Percentiles rank a stretch among this genome's conserved stretches.
These are phyloP conservation scores for Staphylotrichum longicolle DNA, from an alignment of 495 filamentous ascomycete species.

Conservation along the genomic window DNA sequence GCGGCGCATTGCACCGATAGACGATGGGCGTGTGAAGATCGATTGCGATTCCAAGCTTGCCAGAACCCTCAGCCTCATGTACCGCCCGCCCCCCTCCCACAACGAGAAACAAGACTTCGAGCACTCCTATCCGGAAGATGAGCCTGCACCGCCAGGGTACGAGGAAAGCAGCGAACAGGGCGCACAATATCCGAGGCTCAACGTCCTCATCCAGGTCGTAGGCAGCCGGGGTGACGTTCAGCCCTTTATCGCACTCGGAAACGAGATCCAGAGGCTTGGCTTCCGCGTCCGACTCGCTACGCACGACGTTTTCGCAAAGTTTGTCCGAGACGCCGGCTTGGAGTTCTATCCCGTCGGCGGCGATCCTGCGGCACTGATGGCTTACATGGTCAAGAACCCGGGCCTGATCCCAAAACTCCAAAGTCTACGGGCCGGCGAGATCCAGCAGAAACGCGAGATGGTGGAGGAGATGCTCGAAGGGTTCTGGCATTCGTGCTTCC, in stretches of 20 bases:
- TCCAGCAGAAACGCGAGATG: slow-evolving; percentile 53
- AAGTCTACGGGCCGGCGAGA: slow-evolving; percentile 62
- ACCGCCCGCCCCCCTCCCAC: too few relatives aligned
- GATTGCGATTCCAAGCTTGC: too few relatives aligned
- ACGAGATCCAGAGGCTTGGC: slow-evolving; percentile 61
- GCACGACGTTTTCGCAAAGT: slow-evolving; percentile 62
- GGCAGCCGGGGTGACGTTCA: slow-evolving; percentile 72
- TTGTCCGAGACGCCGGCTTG: slow-evolving; percentile 59
- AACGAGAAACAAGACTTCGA: too few relatives aligned
- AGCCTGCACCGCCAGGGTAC: background rate
- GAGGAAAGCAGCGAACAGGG: background rate
- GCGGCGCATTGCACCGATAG: too few relatives aligned
- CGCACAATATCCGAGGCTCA: slow-evolving; percentile 41
- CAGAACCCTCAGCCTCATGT: too few relatives aligned
- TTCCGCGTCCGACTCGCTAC: slow-evolving; percentile 68
- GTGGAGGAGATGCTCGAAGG: slow-evolving; percentile 62
- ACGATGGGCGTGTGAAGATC: too few relatives aligned
- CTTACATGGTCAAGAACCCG: slow-evolving; percentile 78
- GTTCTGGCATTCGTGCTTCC: slow-evolving; percentile 58
- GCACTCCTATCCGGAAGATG: too few relatives aligned
- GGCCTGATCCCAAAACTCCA: slow-evolving; percentile 63
- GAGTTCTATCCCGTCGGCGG: slow-evolving; percentile 72
- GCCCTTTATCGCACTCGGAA: slow-evolving; percentile 66
- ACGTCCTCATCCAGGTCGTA: slow-evolving; percentile 76
- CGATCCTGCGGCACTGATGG: slow-evolving; percentile 70